Conservation (phyloP, 2,329 filamentous ascomycete species). For the Curvularia spicifera region DNA sequence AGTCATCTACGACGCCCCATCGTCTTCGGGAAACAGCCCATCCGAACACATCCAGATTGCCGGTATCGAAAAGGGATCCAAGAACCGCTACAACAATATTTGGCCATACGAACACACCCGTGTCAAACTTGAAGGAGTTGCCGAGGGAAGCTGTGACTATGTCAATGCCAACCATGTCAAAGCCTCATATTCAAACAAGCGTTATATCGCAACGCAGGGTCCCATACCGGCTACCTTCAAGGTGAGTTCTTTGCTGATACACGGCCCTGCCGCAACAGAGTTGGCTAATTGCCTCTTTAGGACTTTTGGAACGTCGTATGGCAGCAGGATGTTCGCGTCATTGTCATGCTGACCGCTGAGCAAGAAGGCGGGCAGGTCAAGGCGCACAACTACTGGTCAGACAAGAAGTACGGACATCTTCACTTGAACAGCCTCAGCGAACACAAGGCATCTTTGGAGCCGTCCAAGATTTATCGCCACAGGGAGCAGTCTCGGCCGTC, state of each 20-base stretch:
- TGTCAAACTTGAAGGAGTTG: constrained; percentile 75
- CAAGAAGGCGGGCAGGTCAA: constrained; percentile 92
- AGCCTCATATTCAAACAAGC: constrained; percentile 81
- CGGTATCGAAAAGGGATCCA: constrained; percentile 90
- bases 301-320: constrained; percentile 98
- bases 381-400: constrained; percentile 92
- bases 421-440: constrained; percentile 80
- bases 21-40: constrained; percentile 41
- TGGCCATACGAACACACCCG: constrained; percentile 93
- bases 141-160: constrained; percentile 80
- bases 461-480: constrained; percentile 58
- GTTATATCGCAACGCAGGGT: constrained; percentile 94
- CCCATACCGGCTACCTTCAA: constrained; percentile 91
- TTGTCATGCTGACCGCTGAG: constrained; percentile 96
- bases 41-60: constrained; percentile 72
- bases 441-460: constrained; percentile 78
- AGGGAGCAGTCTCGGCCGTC: constrained; percentile 46
- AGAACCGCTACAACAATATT: constrained; percentile 98
- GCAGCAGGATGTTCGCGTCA: constrained; percentile 93
- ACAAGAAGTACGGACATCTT: constrained; percentile 77
- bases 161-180: constrained; percentile 92
- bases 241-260: constrained; percentile 59
- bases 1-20: constrained; percentile 61
- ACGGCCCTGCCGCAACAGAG: neutral
- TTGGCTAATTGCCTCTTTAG: constrained; percentile 54